These are phyloP conservation scores for Candida coquimbonensis DNA, from an alignment of 805 yeast genomes.

Conservation along the genomic window DNA sequence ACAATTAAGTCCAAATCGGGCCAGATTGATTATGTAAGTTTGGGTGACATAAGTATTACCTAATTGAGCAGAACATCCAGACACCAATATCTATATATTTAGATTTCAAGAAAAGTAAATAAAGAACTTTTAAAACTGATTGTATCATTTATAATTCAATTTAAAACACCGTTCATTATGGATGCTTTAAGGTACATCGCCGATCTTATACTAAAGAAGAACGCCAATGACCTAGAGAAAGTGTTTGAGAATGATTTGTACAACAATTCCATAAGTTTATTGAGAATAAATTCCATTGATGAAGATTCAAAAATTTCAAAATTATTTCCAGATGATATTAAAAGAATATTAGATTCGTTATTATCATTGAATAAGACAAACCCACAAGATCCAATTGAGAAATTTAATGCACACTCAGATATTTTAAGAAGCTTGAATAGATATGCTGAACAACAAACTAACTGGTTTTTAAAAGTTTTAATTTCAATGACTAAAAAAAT, in stretches of 20 bases:
- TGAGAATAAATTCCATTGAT: neutral
- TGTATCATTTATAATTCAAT: too few relatives aligned
- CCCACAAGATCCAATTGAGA: slow-evolving; percentile 25
- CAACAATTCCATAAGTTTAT: neutral
- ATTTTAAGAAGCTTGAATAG: slow-evolving; percentile 42
- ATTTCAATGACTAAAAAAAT: slow-evolving; percentile 35
- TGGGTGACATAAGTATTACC: too few relatives aligned
- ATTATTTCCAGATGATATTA: slow-evolving; percentile 6
- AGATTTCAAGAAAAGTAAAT: too few relatives aligned
- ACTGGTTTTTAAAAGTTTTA: slow-evolving; percentile 45
- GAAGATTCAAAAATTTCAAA: neutral
- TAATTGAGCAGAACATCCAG: too few relatives aligned
- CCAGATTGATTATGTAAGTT: neutral
- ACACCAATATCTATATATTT: too few relatives aligned
- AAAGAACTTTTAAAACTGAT: too few relatives aligned
- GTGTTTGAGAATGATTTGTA: slow-evolving; percentile 1
- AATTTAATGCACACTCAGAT: slow-evolving; percentile 27
- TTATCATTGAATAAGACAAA: slow-evolving; percentile 13
- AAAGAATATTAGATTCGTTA: slow-evolving; percentile 8
- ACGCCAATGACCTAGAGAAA: neutral
- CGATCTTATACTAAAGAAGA: neutral
- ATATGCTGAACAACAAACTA: slow-evolving; percentile 44
- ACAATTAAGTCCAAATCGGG: neutral
- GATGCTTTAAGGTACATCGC: slow-evolving; percentile 1
- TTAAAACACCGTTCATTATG: neutral